A percentile compares a stretch with the other conserved stretches of the same genome.
Evolutionary conservation across 78 protist genomes (phyloP).

Genomic region (Dictyostelium firmibasis): DNA sequence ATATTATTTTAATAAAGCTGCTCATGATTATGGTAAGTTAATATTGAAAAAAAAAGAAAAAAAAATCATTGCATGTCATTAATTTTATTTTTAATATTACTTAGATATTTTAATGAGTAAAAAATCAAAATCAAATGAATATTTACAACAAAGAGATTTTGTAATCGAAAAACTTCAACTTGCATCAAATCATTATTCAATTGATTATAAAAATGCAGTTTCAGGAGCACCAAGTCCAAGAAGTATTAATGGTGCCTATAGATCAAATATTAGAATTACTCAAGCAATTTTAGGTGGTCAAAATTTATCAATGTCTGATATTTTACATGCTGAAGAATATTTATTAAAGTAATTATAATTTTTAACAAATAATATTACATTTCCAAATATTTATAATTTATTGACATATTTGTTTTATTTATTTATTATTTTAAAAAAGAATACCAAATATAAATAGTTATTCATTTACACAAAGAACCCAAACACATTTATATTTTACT

Average conservation of each 20-base stretch:
- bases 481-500: slow-evolving; percentile 43
- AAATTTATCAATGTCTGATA: slow-evolving; percentile 12
- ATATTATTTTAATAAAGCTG: slow-evolving; percentile 67
- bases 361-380: too few relatives aligned
- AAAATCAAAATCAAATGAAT: slow-evolving; percentile 26
- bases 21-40: slow-evolving; percentile 52
- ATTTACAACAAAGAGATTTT: slow-evolving; percentile 3
- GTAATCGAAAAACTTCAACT: slow-evolving; percentile 41
- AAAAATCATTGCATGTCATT: background rate
- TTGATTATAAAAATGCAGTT: slow-evolving; percentile 23
- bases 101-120: background rate
- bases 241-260: slow-evolving; percentile 38
- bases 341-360: slow-evolving; percentile 21
- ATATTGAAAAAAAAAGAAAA: background rate
- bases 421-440: background rate
- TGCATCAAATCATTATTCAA: slow-evolving; percentile 31
- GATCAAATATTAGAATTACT: slow-evolving; percentile 62
- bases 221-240: slow-evolving; percentile 10
- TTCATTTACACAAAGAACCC: slow-evolving; percentile 51
- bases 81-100: background rate
- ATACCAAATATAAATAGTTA: slow-evolving; percentile 28
- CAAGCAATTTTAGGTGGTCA: slow-evolving; percentile 30
- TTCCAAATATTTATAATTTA: too few relatives aligned
- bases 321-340: slow-evolving; percentile 40
- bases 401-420: too few relatives aligned